These are phyloP conservation scores for Tricholoma sp. DNA, from an alignment of 768 basidiomycete genomes.

Conservation along the genomic window DNA sequence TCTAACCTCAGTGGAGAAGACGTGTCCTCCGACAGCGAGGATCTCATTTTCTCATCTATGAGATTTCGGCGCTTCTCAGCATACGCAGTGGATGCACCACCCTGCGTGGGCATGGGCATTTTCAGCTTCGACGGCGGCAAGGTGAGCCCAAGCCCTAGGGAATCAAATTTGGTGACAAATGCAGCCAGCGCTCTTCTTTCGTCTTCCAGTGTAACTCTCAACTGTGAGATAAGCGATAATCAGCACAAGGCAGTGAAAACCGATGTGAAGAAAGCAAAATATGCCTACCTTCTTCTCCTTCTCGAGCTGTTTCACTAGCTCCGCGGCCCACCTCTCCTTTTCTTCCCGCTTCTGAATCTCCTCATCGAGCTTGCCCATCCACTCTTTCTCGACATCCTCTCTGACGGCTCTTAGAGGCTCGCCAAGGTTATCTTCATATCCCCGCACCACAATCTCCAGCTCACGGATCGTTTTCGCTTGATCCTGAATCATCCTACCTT, in stretches of 20 bases:
- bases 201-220: conserved; percentile 62
- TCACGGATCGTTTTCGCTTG: conserved; percentile 74
- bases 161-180: conserved; percentile 81
- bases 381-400: conserved; percentile 74
- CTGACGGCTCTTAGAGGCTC: conserved; percentile 60
- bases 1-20: background rate
- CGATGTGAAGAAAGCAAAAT: background rate
- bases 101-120: conserved; percentile 42
- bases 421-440: conserved; percentile 71
- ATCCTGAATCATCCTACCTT: conserved; percentile 69
- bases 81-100: conserved; percentile 46
- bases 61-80: conserved; percentile 35
- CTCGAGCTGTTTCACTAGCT: conserved; percentile 71
- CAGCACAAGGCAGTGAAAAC: background rate
- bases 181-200: conserved; percentile 74
- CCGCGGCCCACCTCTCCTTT: conserved; percentile 67
- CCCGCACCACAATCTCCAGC: conserved; percentile 64
- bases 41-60: conserved; percentile 13
- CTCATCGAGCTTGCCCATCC: conserved; percentile 53
- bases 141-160: conserved; percentile 49
- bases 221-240: conserved; percentile 24
- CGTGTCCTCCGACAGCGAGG: conserved; percentile 11
- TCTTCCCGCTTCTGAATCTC: conserved; percentile 61
- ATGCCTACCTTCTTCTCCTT: conserved; percentile 65
- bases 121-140: conserved; percentile 29